Base-by-base conservation (phyloP, 257 asterid genomes). In the Nicotiana tomentosiformis region DNA sequence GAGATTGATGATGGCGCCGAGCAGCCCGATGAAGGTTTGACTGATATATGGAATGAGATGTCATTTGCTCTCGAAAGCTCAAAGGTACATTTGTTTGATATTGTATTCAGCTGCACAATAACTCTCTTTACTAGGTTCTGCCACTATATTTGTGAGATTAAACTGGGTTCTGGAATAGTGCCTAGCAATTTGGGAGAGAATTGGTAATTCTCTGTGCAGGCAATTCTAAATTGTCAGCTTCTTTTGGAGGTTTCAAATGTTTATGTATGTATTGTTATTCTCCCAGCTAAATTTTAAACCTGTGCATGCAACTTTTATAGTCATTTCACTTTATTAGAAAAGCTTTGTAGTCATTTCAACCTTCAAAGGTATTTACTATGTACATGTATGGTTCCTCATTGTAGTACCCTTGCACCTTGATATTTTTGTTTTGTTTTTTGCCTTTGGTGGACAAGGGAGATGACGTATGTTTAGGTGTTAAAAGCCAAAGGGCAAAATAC, bases 11-110 rank as follows among this genome's bases (percentile, higher is more conserved):
- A 87, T 57, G 88, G 78, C 83, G 87, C 77, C 66, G 91, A 87
- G 55, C 82, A 66, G 62, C 84, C 93, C 58, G 90, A 88, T 72
- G 98, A 96, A 85, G 97, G 95, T 64, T 86, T 94, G 66, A 92
- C 87, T 82, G 98, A 91, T 84, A 93, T 94, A 62, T 96, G 99
- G 99, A 90, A 88, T 69, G 91, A 92, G 85, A 93, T 95, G 98
- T 81, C 84, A 30, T 87, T 91, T 85, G 97, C 94, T 29, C 72
- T 94, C 32, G 99, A 94, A 89, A 86, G 86, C 90, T 90, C 98
- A 77, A 94, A 96, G 99, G 99, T 96, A 88, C 74, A 86, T 81
- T 84, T 87, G 56, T 49, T 82, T 84, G 56, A 68, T 66, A 23
- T 55, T 51, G 10, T 70, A 30, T 49, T 7, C 46, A 16, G 29